Percentiles rank a stretch among this genome's conserved stretches.
Evolutionary conservation across 805 yeast species (phyloP).

Genomic region (Kazachstania africana): DNA sequence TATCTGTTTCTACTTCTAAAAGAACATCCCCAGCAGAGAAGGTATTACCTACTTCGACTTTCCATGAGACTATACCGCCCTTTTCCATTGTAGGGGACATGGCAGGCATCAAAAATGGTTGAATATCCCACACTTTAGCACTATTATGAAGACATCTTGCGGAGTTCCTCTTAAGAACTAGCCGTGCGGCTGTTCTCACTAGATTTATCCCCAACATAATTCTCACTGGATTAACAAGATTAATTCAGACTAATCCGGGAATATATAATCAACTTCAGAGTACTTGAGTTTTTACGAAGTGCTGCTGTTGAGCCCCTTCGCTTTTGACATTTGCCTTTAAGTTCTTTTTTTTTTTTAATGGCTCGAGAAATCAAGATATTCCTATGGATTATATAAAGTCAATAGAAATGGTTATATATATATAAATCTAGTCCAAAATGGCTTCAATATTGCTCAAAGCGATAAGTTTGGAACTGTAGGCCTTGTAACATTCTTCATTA

Average conservation of each 20-base stretch:
- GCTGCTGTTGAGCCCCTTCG: no score
- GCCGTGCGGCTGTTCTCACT: not conserved
- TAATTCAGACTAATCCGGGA: no score
- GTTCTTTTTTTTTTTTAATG: no score
- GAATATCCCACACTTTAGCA: slow-evolving; percentile 17
- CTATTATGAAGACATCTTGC: slow-evolving; percentile 18
- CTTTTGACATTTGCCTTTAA: no score
- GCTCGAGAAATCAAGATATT: no score
- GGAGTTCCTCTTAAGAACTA: not conserved
- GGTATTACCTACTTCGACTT: slow-evolving; percentile 60
- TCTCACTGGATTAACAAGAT: no score
- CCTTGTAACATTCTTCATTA: slow-evolving; percentile 19
- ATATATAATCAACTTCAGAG: no score
- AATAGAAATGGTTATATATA: no score
- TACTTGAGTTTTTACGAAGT: no score
- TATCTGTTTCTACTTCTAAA: slow-evolving; percentile 77
- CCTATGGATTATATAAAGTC: no score
- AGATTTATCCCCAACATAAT: slow-evolving; percentile 1
- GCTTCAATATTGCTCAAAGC: slow-evolving; percentile 24
- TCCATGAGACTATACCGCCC: slow-evolving; percentile 90
- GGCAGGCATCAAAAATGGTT: slow-evolving; percentile 83
- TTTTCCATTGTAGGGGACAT: slow-evolving; percentile 98
- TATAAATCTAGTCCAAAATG: not conserved
- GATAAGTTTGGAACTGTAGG: slow-evolving; percentile 20
- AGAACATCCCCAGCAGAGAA: slow-evolving; percentile 76